A percentile compares a stretch with the other conserved stretches of the same genome.
phyloP scores from a whole-genome alignment of 1,139 yeast species.

The Debaryomycetaceae sp. region DNA sequence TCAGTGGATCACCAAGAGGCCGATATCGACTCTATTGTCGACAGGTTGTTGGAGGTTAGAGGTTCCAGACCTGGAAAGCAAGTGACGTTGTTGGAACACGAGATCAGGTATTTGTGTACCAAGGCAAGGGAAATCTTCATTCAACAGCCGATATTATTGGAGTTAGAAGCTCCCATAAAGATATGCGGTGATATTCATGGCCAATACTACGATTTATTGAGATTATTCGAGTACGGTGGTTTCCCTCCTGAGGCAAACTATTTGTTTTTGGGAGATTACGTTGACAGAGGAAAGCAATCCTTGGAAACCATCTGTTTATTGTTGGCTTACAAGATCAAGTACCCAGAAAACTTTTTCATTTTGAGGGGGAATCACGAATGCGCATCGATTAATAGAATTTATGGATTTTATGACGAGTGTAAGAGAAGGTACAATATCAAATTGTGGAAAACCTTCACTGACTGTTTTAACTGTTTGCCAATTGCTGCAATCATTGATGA shows the following conservation, averaged over 20 bases:
- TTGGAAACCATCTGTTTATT: constrained; percentile 89
- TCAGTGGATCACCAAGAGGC: constrained; percentile 73
- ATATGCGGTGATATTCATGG: constrained; percentile 96
- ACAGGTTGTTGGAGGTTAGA: constrained; percentile 93
- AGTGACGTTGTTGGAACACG: constrained; percentile 89
- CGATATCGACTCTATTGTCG: constrained; percentile 95
- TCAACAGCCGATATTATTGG: constrained; percentile 93
- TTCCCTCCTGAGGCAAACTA: constrained; percentile 99
- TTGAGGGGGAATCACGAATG: constrained; percentile 97
- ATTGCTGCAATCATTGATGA: constrained; percentile 98
- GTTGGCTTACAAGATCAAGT: constrained; percentile 93
- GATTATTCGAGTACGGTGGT: constrained; percentile 96
- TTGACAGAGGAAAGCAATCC: constrained; percentile 97
- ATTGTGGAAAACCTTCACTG: constrained; percentile 97
- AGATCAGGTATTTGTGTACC: constrained; percentile 92
- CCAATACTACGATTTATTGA: constrained; percentile 90
- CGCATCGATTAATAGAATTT: constrained; percentile 94
- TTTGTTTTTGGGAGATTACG: constrained; percentile 92
- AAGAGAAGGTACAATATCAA: constrained; percentile 95
- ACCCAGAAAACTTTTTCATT: constrained; percentile 94
- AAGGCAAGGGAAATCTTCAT: constrained; percentile 97
- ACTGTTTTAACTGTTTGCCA: constrained; percentile 96
- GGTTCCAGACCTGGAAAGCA: constrained; percentile 98
- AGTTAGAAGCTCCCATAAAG: constrained; percentile 95
- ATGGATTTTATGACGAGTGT: constrained; percentile 97